Evolutionary conservation across 768 basidiomycete genomes (phyloP), one percentile per base, ranked within the genome.

Genomic region (Pleurotus eryngii): DNA sequence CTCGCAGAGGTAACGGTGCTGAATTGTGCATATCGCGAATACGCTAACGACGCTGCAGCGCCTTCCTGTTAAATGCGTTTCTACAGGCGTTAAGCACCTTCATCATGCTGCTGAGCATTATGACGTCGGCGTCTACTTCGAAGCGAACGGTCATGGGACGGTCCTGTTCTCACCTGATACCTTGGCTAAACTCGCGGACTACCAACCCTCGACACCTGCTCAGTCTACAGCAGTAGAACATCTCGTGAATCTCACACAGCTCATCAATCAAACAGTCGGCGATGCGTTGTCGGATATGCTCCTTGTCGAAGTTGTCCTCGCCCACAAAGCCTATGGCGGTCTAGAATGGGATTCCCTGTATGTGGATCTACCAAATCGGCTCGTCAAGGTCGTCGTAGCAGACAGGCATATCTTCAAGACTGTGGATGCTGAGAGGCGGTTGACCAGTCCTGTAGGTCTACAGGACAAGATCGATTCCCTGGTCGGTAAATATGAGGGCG

Each of bases 131-230:
- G 92, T 99, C 46, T 99, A 99, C 74, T 99, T 99, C 65, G 97
- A 99, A 71, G 97, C 97, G 35, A 99, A 99, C 68, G 97, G 97
- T 2, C 97, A 99, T 64, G 97, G 97, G 30, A 99, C 97, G 2
- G 93, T 98, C 47, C 72, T 98, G 56, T 98, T 99, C 76, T 98
- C 97, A 11, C 82, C 80, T 5, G 69, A 80, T 17, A 89, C 93
- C 3, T 79, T 87, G 56, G 75, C 82, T 20, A 80, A 70, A 46
- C 77, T 99, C 40, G 64, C 74, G 27, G 72, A 74, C 20, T 76
- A 91, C 65, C 77, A 89, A 61, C 89, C 96, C 2, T 81, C 84
- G 40, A 92, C 92, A 2, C 86, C 91, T 18, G 89, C 90, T 8
- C 92, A 96, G 64, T 84, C 83, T 17, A 90, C 86, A 17, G 89